Conservation (phyloP, 2,329 filamentous ascomycete species). For the Septoria linicola region DNA sequence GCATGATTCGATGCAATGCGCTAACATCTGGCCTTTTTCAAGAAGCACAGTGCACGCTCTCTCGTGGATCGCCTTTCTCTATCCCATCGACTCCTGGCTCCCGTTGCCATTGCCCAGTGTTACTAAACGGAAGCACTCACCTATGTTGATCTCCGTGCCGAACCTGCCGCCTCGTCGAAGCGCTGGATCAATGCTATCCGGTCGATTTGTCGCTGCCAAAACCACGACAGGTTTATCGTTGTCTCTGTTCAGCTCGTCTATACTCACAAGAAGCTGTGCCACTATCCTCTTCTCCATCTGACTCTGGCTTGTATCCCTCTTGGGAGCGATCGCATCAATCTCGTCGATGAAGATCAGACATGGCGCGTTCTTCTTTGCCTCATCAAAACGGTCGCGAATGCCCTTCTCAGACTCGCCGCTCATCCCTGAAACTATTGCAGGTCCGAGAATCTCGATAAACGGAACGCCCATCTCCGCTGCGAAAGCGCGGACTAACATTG, state of each 20-base stretch:
- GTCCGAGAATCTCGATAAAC: slow-evolving; percentile 78
- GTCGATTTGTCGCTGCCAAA: slow-evolving; percentile 84
- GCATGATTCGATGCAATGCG: too few relatives aligned
- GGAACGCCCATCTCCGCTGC: slow-evolving; percentile 73
- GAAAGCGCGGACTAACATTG: slow-evolving; percentile 76
- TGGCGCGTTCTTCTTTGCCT: slow-evolving; percentile 80
- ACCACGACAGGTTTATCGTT: slow-evolving; percentile 75
- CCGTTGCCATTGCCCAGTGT: not conserved
- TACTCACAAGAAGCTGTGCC: slow-evolving; percentile 77
- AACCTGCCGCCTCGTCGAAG: slow-evolving; percentile 73
- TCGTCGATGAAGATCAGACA: slow-evolving; percentile 91
- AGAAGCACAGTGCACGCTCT: too few relatives aligned
- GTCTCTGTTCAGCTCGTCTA: slow-evolving; percentile 73
- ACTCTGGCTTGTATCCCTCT: slow-evolving; percentile 76
- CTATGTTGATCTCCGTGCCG: slow-evolving; percentile 80
- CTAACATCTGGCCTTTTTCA: too few relatives aligned
- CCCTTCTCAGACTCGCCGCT: slow-evolving; percentile 88
- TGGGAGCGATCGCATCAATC: slow-evolving; percentile 86
- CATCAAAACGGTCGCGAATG: slow-evolving; percentile 80
- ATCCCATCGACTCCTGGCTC: not conserved
- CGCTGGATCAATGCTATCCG: slow-evolving; percentile 80
- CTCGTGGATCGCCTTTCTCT: not conserved
- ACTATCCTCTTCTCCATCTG: slow-evolving; percentile 90
- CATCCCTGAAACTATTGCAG: slow-evolving; percentile 80
- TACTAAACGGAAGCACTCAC: slow-evolving; percentile 35